Evolutionary conservation across 495 filamentous ascomycete species (phyloP).

Genomic region (Astrocystis sublimbata): DNA sequence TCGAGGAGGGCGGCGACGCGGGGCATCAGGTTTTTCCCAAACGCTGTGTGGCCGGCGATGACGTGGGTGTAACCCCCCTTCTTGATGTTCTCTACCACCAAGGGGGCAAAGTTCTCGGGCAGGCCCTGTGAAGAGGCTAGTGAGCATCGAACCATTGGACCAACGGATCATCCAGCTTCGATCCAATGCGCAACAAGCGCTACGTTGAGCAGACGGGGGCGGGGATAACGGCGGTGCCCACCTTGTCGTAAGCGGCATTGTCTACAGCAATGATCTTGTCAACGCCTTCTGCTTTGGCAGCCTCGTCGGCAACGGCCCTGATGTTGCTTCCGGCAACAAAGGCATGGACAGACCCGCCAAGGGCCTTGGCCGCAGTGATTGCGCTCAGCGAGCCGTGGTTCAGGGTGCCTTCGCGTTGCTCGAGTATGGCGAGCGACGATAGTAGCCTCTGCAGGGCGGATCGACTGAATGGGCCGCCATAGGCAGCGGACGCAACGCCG

Average conservation of each 20-base stretch:
- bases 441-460: conserved; percentile 67
- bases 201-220: no score
- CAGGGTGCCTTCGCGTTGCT: conserved; percentile 89
- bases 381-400: conserved; percentile 80
- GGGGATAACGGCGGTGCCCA: conserved; percentile 29
- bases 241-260: conserved; percentile 90
- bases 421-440: conserved; percentile 86
- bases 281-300: conserved; percentile 83
- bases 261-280: conserved; percentile 90
- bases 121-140: conserved; percentile 60
- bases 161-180: no score
- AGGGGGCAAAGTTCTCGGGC: conserved; percentile 90
- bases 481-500: conserved; percentile 22
- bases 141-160: background rate
- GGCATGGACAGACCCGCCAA: conserved; percentile 81
- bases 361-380: conserved; percentile 80
- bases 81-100: conserved; percentile 94
- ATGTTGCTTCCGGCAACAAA: conserved; percentile 85
- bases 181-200: no score
- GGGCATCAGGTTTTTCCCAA: conserved; percentile 95
- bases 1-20: conserved; percentile 93
- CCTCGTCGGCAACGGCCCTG: conserved; percentile 80
- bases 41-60: conserved; percentile 87
- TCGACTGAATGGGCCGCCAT: conserved; percentile 30
- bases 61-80: conserved; percentile 90